Evolutionary conservation across 768 basidiomycete genomes (phyloP).

Genomic region (Rhodotorula taiwanensis): DNA sequence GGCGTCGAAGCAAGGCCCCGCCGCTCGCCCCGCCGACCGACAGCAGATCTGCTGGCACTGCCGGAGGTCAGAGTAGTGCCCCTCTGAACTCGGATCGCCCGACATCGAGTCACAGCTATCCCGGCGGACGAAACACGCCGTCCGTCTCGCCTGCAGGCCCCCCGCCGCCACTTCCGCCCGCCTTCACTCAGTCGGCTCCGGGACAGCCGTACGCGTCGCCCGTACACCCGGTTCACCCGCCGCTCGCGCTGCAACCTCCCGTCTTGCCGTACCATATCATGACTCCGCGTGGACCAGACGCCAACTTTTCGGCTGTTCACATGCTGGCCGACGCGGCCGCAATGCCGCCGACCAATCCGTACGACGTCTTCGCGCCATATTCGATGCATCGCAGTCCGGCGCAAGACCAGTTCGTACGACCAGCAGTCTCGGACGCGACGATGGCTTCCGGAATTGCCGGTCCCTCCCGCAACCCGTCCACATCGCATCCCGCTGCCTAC

Average conservation of each 20-base stretch:
- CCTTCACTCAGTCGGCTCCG: neutral
- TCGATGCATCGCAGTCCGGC: no score
- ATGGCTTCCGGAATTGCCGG: neutral
- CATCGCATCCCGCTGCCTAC: no score
- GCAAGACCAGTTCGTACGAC: no score
- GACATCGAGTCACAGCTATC: no score
- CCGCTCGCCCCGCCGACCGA: neutral
- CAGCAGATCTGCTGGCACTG: neutral
- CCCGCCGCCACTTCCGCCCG: no score
- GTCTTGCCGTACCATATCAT: neutral
- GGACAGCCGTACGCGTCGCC: neutral
- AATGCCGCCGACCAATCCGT: neutral
- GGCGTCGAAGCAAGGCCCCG: neutral
- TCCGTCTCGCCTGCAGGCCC: neutral
- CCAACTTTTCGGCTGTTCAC: neutral
- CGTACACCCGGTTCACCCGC: neutral
- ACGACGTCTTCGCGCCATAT: neutral
- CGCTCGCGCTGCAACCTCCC: neutral
- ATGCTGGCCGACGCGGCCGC: neutral
- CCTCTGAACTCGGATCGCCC: no score
- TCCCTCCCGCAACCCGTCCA: no score
- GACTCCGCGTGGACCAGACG: neutral
- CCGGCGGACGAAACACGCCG: no score
- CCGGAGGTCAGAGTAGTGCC: no score
- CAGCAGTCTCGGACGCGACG: no score